phyloP scores from a whole-genome alignment of 2,329 filamentous ascomycete species.

The Talaromyces amestolkiae region DNA sequence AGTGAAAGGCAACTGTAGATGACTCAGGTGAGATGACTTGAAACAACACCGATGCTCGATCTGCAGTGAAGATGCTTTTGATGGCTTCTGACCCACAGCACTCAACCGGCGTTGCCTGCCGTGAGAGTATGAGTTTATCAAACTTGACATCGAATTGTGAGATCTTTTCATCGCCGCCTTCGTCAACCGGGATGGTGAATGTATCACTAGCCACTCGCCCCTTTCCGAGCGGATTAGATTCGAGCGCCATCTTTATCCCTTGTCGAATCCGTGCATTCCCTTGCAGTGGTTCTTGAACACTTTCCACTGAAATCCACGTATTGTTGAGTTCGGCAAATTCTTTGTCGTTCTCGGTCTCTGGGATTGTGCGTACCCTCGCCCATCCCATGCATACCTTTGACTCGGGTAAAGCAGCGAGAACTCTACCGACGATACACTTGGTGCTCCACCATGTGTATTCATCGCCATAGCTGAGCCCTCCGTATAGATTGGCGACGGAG shows the following conservation, averaged over 20 bases:
- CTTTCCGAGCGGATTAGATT: conserved; percentile 42
- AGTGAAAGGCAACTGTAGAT: conserved; percentile 34
- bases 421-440: conserved; percentile 53
- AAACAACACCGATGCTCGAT: conserved; percentile 31
- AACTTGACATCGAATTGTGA: conserved; percentile 23
- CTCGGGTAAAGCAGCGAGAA: conserved; percentile 48
- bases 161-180: conserved; percentile 21
- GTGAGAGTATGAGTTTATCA: not conserved
- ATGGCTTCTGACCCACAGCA: conserved; percentile 18
- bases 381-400: conserved; percentile 56
- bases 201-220: conserved; percentile 38
- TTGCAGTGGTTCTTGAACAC: conserved; percentile 22
- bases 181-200: conserved; percentile 41
- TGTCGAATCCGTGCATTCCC: conserved; percentile 44
- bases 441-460: conserved; percentile 57
- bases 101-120: conserved; percentile 16
- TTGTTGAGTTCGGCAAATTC: conserved; percentile 32
- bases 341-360: conserved; percentile 22
- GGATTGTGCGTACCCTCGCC: conserved; percentile 46
- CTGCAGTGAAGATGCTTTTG: conserved; percentile 23
- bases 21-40: not conserved
- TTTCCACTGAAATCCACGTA: conserved; percentile 52
- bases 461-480: conserved; percentile 53
- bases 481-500: conserved; percentile 52
- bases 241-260: conserved; percentile 36